Evolutionary conservation across 805 yeast species (phyloP).

Genomic region (Starmerella tilneyi): DNA sequence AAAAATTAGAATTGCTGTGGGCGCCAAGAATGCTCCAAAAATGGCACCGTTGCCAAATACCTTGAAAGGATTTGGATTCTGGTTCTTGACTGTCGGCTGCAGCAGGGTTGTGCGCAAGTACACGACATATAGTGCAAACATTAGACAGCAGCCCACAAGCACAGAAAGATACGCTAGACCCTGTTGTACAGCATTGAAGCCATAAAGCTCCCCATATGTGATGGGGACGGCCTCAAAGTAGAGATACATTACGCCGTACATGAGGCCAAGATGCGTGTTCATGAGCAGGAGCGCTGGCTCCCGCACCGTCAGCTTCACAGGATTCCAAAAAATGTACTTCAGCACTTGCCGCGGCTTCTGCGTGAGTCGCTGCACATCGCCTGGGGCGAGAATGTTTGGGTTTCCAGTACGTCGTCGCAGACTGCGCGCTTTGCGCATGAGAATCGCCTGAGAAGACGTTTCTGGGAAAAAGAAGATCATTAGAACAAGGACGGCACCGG

Average conservation of each 20-base stretch:
- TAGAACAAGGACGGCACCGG: conserved; percentile 33
- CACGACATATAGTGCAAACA: conserved; percentile 24
- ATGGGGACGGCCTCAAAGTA: conserved; percentile 57
- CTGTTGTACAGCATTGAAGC: conserved; percentile 39
- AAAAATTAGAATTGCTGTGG: conserved; percentile 46
- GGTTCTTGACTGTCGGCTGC: conserved; percentile 5
- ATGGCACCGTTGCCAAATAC: conserved; percentile 30
- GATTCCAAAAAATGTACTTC: conserved; percentile 28
- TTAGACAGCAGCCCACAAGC: conserved; percentile 38
- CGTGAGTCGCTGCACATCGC: conserved; percentile 16
- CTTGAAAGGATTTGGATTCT: conserved; percentile 8
- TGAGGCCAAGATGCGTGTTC: conserved; percentile 42
- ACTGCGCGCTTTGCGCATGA: conserved; percentile 41
- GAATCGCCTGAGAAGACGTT: conserved; percentile 38
- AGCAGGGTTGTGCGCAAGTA: conserved; percentile 10
- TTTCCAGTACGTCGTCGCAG: conserved; percentile 37
- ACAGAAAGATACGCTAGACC: conserved; percentile 42
- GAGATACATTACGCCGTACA: conserved; percentile 44
- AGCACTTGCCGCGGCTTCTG: conserved; percentile 8
- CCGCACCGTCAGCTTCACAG: conserved; percentile 37
- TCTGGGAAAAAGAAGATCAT: conserved; percentile 40
- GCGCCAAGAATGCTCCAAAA: conserved; percentile 36
- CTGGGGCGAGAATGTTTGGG: conserved; percentile 12
- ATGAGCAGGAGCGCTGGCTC: conserved; percentile 50
- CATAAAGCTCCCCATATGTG: conserved; percentile 38